Conservation (phyloP, 805 yeast genomes). For the Ogataea methylovora region DNA sequence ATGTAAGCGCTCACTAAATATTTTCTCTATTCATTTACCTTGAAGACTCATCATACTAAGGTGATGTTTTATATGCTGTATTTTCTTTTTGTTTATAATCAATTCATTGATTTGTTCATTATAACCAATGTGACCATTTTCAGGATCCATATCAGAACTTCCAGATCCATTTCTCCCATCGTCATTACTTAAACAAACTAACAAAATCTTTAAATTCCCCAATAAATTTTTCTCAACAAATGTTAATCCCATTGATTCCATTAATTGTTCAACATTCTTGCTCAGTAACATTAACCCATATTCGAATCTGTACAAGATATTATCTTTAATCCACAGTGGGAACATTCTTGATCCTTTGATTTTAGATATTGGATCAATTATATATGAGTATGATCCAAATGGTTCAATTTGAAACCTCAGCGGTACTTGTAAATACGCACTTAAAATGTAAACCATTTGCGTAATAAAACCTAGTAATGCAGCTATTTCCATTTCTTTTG, state of each 20-base stretch:
- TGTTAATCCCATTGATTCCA: slow-evolving; percentile 21
- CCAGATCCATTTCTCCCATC: no score
- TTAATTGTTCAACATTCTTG: slow-evolving; percentile 39
- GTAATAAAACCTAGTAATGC: slow-evolving; percentile 43
- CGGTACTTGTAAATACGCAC: slow-evolving; percentile 35
- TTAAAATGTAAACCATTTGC: slow-evolving; percentile 31
- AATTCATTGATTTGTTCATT: no score
- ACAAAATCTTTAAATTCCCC: slow-evolving; percentile 26
- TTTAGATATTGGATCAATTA: slow-evolving; percentile 39
- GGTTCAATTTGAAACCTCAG: slow-evolving; percentile 42
- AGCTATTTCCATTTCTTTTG: slow-evolving; percentile 32
- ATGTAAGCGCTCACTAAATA: no score
- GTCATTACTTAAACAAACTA: slow-evolving; percentile 21
- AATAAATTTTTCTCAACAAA: slow-evolving; percentile 25
- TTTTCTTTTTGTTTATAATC: no score
- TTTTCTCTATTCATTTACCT: no score
- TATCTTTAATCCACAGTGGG: slow-evolving; percentile 45
- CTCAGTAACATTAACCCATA: slow-evolving; percentile 39
- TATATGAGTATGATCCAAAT: slow-evolving; percentile 40
- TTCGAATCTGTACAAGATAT: slow-evolving; percentile 35
- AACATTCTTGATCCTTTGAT: slow-evolving; percentile 31
- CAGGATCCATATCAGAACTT: no score
- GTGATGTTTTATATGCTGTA: no score
- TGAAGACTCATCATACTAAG: no score
- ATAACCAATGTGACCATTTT: no score